A percentile compares a stretch with the other conserved stretches of the same genome.
phyloP scores from a whole-genome alignment of 345 rosid genomes.

The Viola odorata region DNA sequence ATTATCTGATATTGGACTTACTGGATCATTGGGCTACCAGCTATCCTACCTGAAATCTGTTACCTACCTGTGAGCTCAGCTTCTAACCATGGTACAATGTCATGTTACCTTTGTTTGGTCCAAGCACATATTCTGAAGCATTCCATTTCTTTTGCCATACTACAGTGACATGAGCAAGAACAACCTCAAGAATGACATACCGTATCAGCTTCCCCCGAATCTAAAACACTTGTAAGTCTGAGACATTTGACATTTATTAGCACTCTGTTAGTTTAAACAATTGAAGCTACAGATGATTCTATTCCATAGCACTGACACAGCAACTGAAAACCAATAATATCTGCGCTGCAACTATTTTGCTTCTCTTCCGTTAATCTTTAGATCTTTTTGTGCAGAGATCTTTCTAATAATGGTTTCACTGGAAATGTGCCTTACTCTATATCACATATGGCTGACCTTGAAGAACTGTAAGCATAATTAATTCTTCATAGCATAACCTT shows the following conservation, averaged over 20 bases:
- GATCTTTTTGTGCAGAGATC: slow-evolving; percentile 56
- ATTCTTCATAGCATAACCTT: slow-evolving; percentile 2
- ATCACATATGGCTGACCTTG: slow-evolving; percentile 66
- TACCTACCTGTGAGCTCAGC: slow-evolving; percentile 58
- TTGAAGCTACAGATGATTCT: no score
- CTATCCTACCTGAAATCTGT: slow-evolving; percentile 77
- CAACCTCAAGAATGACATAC: slow-evolving; percentile 71
- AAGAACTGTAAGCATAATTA: slow-evolving; percentile 49
- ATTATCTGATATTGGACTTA: slow-evolving; percentile 61
- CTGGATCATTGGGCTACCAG: slow-evolving; percentile 82
- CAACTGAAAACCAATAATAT: no score
- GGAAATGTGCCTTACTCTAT: slow-evolving; percentile 84
- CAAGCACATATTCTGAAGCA: slow-evolving; percentile 18
- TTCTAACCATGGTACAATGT: slow-evolving; percentile 6
- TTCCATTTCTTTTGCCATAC: slow-evolving; percentile 41
- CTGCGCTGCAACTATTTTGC: no score
- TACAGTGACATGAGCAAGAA: slow-evolving; percentile 87
- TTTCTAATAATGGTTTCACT: slow-evolving; percentile 62
- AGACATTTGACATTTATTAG: no score
- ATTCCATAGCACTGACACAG: neutral
- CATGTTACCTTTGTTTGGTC: slow-evolving; percentile 1
- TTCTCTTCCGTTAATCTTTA: slow-evolving; percentile 7
- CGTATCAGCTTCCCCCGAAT: slow-evolving; percentile 92
- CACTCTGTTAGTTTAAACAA: no score
- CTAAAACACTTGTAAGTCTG: slow-evolving; percentile 50